Evolutionary conservation across 805 yeast species (phyloP), one percentile per base, ranked within the genome.

Genomic region (Saturnispora quitensis): DNA sequence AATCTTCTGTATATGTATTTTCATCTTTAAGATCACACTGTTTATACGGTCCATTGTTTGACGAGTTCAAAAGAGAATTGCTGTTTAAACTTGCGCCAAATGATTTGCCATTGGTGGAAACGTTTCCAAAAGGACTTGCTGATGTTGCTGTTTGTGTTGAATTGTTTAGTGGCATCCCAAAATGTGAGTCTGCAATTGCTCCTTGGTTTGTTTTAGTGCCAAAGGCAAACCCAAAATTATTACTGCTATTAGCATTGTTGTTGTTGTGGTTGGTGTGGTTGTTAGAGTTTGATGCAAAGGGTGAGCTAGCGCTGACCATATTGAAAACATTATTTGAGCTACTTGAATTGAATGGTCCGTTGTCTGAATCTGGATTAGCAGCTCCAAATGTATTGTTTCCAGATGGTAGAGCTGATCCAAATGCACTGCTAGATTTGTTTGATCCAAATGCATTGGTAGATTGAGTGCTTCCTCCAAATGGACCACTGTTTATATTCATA

Each of bases 271-370:
- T 36, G 22, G 17, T 36, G 10, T n/a, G 17, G 20, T 36, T 36
- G 8, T n/a, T 36, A 22, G 22, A 22, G 22, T 40, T 40, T 40
- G 40, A n/a, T 35, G 20, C 40, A 35, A 35, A 35, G n/a, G 18
- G 17, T n/a, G 20, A n/a, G 20, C 17, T 35, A 35, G 34, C 15
- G 4, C n/a, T 35, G 40, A 22, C 5, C 13, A 13, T 31, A 31
- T 31, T 31, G n/a, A 31, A 31, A 9, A 6, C 40, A 43, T 43
- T 48, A 25, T 33, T 17, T 31, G 51, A 12, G 50, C 68, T 73
- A 50, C 5, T 33, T 12, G 40, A 20, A 9, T 20, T 20, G 22
- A 38, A 38, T 12, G 46, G 12, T 3, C 12, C 27, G n/a, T 33
- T 43, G 12, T n/a, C n/a, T 5, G 34, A 25, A 17, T 24, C 5